phyloP scores from a whole-genome alignment of 768 basidiomycete genomes.

The Termitomyces sp. region DNA sequence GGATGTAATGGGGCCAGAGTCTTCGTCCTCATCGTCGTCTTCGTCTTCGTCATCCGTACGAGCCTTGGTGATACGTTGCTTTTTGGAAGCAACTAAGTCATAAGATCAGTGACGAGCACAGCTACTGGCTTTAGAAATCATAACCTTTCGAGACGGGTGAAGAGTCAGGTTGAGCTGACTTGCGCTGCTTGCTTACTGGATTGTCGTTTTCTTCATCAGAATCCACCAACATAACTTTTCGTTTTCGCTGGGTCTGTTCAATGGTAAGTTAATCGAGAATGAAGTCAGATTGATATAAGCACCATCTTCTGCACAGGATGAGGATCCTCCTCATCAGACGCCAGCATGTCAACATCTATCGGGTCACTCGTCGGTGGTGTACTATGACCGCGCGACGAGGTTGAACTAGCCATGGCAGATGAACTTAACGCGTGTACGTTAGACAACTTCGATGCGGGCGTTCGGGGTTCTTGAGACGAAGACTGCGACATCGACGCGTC shows the following conservation, averaged over 20 bases:
- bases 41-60: slow-evolving; percentile 51
- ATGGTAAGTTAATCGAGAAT: neutral
- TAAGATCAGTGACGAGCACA: neutral
- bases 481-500: slow-evolving; percentile 29
- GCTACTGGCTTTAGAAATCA: neutral
- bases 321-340: slow-evolving; percentile 43
- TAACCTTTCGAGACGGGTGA: slow-evolving; percentile 37
- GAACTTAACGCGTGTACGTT: slow-evolving; percentile 30
- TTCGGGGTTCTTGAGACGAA: slow-evolving; percentile 34
- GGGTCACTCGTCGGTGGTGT: slow-evolving; percentile 79
- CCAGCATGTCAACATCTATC: slow-evolving; percentile 73
- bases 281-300: neutral
- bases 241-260: slow-evolving; percentile 47
- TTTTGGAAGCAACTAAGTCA: slow-evolving; percentile 46
- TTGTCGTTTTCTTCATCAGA: slow-evolving; percentile 52
- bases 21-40: slow-evolving; percentile 43
- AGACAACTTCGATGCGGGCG: slow-evolving; percentile 33
- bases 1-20: slow-evolving; percentile 30
- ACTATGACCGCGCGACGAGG: slow-evolving; percentile 49
- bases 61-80: slow-evolving; percentile 51
- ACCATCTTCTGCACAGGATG: slow-evolving; percentile 18
- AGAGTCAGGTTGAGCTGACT: slow-evolving; percentile 27
- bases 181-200: slow-evolving; percentile 21
- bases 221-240: slow-evolving; percentile 65
- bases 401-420: slow-evolving; percentile 33